Conservation (phyloP, 768 basidiomycete species). For the Pulveroboletus frians region DNA sequence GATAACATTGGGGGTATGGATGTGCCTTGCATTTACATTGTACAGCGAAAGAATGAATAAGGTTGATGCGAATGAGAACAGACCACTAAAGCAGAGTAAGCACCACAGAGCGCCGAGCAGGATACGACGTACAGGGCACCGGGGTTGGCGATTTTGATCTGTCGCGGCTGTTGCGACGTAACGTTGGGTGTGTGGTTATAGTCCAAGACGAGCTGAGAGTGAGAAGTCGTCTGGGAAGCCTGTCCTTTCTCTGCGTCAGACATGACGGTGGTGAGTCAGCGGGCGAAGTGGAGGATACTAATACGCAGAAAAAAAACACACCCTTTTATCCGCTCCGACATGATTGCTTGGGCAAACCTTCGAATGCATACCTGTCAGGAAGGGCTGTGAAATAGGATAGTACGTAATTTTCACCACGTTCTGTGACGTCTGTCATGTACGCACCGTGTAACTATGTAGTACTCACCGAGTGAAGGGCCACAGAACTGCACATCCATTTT, state of each 20-base stretch:
- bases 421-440: no score
- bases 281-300: background rate
- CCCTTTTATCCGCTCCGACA: slow-evolving; percentile 18
- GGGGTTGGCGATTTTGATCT: slow-evolving; percentile 52
- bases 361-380: background rate
- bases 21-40: slow-evolving; percentile 54
- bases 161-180: slow-evolving; percentile 16
- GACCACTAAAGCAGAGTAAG: slow-evolving; percentile 43
- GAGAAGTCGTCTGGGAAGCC: slow-evolving; percentile 14
- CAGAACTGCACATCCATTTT: no score
- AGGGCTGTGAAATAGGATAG: no score
- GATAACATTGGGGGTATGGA: slow-evolving; percentile 62
- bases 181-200: slow-evolving; percentile 12
- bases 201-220: slow-evolving; percentile 16
- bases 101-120: background rate
- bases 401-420: no score
- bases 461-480: no score
- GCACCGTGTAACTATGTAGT: no score
- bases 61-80: slow-evolving; percentile 81
- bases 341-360: background rate
- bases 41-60: slow-evolving; percentile 74
- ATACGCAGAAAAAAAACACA: background rate
- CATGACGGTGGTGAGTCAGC: slow-evolving; percentile 19
- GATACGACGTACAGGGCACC: slow-evolving; percentile 26
- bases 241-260: slow-evolving; percentile 34